phyloP scores from a whole-genome alignment of 148 eudicot species.

The Spergularia marina region DNA sequence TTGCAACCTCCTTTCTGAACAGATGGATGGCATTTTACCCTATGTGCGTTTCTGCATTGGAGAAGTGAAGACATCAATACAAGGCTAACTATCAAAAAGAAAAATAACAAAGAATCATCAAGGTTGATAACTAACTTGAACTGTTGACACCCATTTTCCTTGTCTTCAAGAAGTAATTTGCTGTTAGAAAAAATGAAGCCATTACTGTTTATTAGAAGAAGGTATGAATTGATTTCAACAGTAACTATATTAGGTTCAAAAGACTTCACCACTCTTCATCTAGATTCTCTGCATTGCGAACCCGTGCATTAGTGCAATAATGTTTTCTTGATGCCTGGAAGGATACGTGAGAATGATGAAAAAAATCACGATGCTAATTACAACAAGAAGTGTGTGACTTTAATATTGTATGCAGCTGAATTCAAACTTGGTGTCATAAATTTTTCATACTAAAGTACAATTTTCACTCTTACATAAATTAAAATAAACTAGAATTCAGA shows the following conservation, averaged over 20 bases:
- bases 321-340: conserved; percentile 91
- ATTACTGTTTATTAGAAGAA: too few relatives aligned
- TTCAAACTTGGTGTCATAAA: not conserved
- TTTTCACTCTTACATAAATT: not conserved
- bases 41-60: conserved; percentile 59
- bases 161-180: conserved; percentile 64
- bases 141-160: conserved; percentile 58
- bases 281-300: conserved; percentile 53
- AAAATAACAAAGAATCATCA: conserved; percentile 9
- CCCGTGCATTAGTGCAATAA: conserved; percentile 70
- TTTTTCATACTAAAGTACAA: not conserved
- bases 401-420: not conserved
- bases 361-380: not conserved
- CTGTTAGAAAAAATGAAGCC: conserved; percentile 28
- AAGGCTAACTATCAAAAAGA: not conserved
- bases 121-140: conserved; percentile 56
- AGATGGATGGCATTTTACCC: conserved; percentile 74
- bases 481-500: not conserved
- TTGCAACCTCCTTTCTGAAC: conserved; percentile 80
- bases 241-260: conserved; percentile 10
- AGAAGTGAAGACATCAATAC: conserved; percentile 25
- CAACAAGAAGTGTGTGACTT: not conserved
- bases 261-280: conserved; percentile 78
- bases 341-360: not conserved
- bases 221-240: not conserved